Evolutionary conservation across 768 basidiomycete species (phyloP), one percentile per base, ranked within the genome.

Genomic region (Auriculariales sp.): DNA sequence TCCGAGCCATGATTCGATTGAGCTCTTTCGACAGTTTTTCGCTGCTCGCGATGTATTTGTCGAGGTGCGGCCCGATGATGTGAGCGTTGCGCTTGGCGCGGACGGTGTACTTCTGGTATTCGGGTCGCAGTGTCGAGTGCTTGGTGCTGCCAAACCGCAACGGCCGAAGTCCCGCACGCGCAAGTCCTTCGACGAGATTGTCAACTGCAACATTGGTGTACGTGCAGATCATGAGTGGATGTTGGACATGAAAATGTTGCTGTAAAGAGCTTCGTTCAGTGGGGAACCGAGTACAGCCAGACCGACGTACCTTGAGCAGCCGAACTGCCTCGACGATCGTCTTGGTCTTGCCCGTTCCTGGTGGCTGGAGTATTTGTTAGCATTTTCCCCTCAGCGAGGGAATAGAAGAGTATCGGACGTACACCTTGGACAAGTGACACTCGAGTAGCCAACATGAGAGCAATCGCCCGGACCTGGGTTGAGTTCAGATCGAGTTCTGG

Each of bases 141-240:
- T 12, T 25, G 19, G 19, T n/a, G 36, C 71, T 76, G 3, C 87
- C 89, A 19, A 91, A 71, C 2, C 93, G 83, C 1, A 94, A 65
- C 1, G 91, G 81, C 53, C 78, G 79, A 42, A 93, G 62, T 3
- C 78, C 76, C 1, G 72, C 68, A 5, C 58, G 49, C 7, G 69
- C 71, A 24, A 92, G 69, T 0, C 85, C 85, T 58, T 83, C 80
- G 31, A 92, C 78, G 7, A 95, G 77, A 56, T 93, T 88, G 60
- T 95, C 91, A 17, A 93, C 89, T 0, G 93, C 91, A 17, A 79
- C 86, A 56, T 95, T 93, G 33, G 93, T 95, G 60, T 87, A 94
- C 0, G 92, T 92, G 62, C 87, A 88, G n/a, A 94, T 83, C 12
- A 97, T 74, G 33, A 94, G 69, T 1, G 90, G 90, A 30, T 84